A percentile compares a stretch with the other conserved stretches of the same genome.
phyloP scores from a whole-genome alignment of 2,329 filamentous ascomycete species.

The Alternaria postmessia region DNA sequence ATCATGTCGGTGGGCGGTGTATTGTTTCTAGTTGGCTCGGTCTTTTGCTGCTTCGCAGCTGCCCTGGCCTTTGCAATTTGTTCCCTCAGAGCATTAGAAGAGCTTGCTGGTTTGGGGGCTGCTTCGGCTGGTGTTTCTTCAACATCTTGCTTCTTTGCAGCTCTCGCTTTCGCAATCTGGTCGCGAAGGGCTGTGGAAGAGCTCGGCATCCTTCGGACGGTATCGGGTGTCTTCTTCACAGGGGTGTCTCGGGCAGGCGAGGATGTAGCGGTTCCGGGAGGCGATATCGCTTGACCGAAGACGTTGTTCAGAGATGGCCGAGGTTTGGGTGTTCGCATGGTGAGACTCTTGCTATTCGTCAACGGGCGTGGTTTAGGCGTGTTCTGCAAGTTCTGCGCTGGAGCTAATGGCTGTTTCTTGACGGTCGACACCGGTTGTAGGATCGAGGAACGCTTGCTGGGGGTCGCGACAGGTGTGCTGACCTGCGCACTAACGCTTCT shows the following conservation, averaged over 20 bases:
- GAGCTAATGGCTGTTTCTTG: slow-evolving; percentile 41
- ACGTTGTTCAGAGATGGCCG: slow-evolving; percentile 43
- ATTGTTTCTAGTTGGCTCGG: slow-evolving; percentile 31
- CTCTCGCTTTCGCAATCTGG: slow-evolving; percentile 92
- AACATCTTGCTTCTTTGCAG: slow-evolving; percentile 64
- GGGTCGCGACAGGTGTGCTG: slow-evolving; percentile 34
- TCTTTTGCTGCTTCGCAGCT: slow-evolving; percentile 65
- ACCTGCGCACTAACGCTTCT: slow-evolving; percentile 46
- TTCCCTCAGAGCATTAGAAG: slow-evolving; percentile 82
- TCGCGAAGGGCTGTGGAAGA: slow-evolving; percentile 85
- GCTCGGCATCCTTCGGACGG: slow-evolving; percentile 61
- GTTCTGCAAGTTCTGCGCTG: slow-evolving; percentile 36
- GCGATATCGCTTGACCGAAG: slow-evolving; percentile 48
- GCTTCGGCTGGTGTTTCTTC: slow-evolving; percentile 16
- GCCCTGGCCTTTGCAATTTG: slow-evolving; percentile 90
- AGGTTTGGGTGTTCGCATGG: slow-evolving; percentile 44
- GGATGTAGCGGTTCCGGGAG: slow-evolving; percentile 33
- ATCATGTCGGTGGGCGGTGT: slow-evolving; percentile 45
- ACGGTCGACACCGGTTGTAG: slow-evolving; percentile 44
- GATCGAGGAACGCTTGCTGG: slow-evolving; percentile 43
- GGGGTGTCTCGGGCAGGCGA: slow-evolving; percentile 28
- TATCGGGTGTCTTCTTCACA: slow-evolving; percentile 44
- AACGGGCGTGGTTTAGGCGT: slow-evolving; percentile 42
- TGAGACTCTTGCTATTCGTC: slow-evolving; percentile 48
- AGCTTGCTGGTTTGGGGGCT: slow-evolving; percentile 63